Percentiles rank a stretch among this genome's conserved stretches.
These are phyloP conservation scores for Hymenoscyphus fraxineus DNA, from an alignment of 2,329 filamentous ascomycete species.

Conservation along the genomic window DNA sequence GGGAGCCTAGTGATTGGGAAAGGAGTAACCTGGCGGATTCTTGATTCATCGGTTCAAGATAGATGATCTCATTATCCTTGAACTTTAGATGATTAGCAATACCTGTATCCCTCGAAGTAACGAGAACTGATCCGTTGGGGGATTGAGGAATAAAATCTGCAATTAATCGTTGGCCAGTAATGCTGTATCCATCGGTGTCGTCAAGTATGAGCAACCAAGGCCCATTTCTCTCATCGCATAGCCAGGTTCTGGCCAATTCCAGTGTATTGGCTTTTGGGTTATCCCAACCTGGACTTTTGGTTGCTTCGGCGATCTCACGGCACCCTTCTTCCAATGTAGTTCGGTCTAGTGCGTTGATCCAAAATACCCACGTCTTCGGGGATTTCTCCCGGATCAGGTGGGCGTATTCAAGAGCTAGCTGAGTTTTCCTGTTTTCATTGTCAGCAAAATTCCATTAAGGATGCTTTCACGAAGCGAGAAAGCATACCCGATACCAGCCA, in stretches of 20 bases:
- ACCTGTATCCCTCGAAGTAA: constrained; percentile 18
- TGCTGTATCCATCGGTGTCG: constrained; percentile 22
- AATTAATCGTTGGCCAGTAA: constrained; percentile 4
- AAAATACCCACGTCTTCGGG: background rate
- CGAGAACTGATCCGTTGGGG: constrained; percentile 17
- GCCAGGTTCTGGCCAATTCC: constrained; percentile 21
- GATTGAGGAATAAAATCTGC: constrained; percentile 17
- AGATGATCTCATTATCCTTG: constrained; percentile 12
- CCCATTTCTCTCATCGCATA: constrained; percentile 17
- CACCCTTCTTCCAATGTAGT: constrained; percentile 21
- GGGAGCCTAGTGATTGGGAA: constrained; percentile 11
- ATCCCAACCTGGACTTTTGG: constrained; percentile 15
- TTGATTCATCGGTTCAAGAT: constrained; percentile 12
- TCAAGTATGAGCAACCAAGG: constrained; percentile 27
- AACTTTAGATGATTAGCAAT: constrained; percentile 13
- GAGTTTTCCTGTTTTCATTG: background rate
- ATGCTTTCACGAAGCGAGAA: background rate
- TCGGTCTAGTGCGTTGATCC: constrained; percentile 12
- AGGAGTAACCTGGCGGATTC: constrained; percentile 16
- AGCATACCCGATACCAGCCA: background rate
- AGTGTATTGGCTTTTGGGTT: constrained; percentile 22
- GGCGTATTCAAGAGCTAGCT: background rate
- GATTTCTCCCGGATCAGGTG: background rate
- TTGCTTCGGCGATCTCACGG: constrained; percentile 18
- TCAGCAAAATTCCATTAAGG: background rate